A percentile compares a stretch with the other conserved stretches of the same genome.
phyloP scores from a whole-genome alignment of 2,329 filamentous ascomycete species.

The Cadophora luteo-olivacea region DNA sequence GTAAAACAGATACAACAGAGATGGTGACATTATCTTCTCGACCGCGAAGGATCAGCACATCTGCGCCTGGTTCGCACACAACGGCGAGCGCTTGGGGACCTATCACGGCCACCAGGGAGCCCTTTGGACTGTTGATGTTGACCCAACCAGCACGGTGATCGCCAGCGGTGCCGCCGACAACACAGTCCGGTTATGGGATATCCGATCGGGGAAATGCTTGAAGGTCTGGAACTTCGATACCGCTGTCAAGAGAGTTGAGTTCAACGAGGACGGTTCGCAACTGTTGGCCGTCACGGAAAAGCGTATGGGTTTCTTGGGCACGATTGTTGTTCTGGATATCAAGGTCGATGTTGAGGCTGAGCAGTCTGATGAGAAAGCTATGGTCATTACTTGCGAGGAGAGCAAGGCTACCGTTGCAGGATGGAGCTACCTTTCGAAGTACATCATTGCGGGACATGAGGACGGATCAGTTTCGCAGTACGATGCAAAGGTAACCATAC shows the following conservation, averaged over 20 bases:
- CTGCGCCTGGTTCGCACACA: slow-evolving; percentile 96
- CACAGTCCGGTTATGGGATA: slow-evolving; percentile 96
- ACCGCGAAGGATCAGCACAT: slow-evolving; percentile 96
- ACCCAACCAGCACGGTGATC: slow-evolving; percentile 89
- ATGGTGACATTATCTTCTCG: slow-evolving; percentile 97
- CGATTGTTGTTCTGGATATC: slow-evolving; percentile 92
- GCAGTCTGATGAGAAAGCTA: slow-evolving; percentile 80
- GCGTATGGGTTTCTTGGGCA: slow-evolving; percentile 94
- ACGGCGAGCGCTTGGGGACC: slow-evolving; percentile 95
- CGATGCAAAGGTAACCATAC: slow-evolving; percentile 76
- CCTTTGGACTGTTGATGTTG: slow-evolving; percentile 98
- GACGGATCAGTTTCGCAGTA: slow-evolving; percentile 92
- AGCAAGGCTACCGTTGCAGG: slow-evolving; percentile 98
- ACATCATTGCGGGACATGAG: slow-evolving; percentile 97
- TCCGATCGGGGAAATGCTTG: slow-evolving; percentile 88
- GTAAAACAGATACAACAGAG: slow-evolving; percentile 76
- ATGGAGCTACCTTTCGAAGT: slow-evolving; percentile 93
- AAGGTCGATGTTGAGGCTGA: slow-evolving; percentile 80
- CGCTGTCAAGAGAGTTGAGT: slow-evolving; percentile 97
- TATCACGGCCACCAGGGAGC: slow-evolving; percentile 97
- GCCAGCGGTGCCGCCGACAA: slow-evolving; percentile 97
- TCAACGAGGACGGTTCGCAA: slow-evolving; percentile 90
- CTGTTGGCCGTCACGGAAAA: slow-evolving; percentile 96
- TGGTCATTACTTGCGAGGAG: slow-evolving; percentile 92
- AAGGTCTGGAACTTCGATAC: slow-evolving; percentile 99